Conservation (phyloP, 2,329 filamentous ascomycete genomes). For the Sporothrix brunneoviolacea region DNA sequence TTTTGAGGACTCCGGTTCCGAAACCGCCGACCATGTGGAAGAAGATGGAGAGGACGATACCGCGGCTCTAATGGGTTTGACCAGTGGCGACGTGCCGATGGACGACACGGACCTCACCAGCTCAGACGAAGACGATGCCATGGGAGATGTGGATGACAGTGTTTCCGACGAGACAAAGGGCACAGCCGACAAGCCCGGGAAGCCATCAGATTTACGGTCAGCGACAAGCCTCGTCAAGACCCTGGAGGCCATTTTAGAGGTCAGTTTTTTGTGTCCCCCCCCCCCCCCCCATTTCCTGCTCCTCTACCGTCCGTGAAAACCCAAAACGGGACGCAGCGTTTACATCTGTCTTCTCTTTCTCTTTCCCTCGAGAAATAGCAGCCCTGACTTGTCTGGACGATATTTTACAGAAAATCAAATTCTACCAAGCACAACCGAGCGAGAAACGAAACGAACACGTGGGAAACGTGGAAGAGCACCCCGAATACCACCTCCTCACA, state of each 20-base stretch:
- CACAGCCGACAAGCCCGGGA: conserved; percentile 75
- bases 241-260: conserved; percentile 73
- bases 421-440: conserved; percentile 64
- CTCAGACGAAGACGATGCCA: conserved; percentile 54
- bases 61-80: conserved; percentile 30
- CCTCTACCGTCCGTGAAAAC: conserved; percentile 13
- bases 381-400: conserved; percentile 57
- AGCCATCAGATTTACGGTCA: conserved; percentile 69
- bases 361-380: conserved; percentile 41
- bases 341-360: conserved; percentile 45
- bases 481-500: conserved; percentile 81
- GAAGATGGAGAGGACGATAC: conserved; percentile 40
- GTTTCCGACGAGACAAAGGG: conserved; percentile 66
- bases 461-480: conserved; percentile 85
- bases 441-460: conserved; percentile 57
- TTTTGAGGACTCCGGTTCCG: conserved; percentile 79
- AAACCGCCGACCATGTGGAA: conserved; percentile 57
- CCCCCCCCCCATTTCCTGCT: conserved; percentile 16
- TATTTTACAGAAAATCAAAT: conserved; percentile 66
- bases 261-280: conserved; percentile 40
- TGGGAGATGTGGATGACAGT: conserved; percentile 40
- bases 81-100: conserved; percentile 45
- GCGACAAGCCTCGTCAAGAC: conserved; percentile 77
- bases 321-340: conserved; percentile 40
- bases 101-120: conserved; percentile 54